Conservation (phyloP, 768 basidiomycete genomes). For the Suillus lakei region DNA sequence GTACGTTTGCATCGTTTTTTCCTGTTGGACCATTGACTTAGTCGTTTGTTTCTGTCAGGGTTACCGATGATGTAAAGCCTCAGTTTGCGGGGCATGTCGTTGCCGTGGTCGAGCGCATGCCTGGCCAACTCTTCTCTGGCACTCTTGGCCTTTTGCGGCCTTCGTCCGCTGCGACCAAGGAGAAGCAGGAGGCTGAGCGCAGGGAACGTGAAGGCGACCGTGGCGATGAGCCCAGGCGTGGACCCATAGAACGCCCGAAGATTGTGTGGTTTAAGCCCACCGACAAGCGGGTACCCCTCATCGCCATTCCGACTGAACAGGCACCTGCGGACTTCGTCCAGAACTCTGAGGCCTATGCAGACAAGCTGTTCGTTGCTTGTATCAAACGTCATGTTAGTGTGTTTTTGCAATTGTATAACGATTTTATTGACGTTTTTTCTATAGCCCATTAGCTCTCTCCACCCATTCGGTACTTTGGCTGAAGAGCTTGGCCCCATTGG, state of each 20-base stretch:
- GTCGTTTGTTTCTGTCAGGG: conserved; percentile 48
- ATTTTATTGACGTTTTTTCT: conserved; percentile 23
- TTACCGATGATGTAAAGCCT: conserved; percentile 97
- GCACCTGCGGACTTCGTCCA: conserved; percentile 96
- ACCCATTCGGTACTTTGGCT: conserved; percentile 97
- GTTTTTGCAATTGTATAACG: conserved; percentile 12
- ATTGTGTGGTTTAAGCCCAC: conserved; percentile 99
- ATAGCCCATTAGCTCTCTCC: conserved; percentile 92
- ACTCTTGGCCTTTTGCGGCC: conserved; percentile 94
- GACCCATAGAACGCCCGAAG: conserved; percentile 89
- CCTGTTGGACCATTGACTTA: conserved; percentile 15
- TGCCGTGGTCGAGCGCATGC: conserved; percentile 99
- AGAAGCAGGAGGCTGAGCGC: conserved; percentile 97
- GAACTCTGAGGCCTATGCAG: conserved; percentile 87
- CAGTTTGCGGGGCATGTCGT: conserved; percentile 99
- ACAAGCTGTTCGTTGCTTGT: conserved; percentile 95
- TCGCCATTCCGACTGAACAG: conserved; percentile 98
- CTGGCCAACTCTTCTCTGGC: conserved; percentile 97
- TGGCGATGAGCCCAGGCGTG: conserved; percentile 80
- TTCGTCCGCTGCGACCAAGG: conserved; percentile 96
- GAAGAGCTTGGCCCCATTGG: conserved; percentile 98
- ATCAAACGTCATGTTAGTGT: conserved; percentile 93
- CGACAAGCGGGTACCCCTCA: conserved; percentile 97
- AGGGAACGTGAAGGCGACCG: conserved; percentile 96
- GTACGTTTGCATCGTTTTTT: conserved; percentile 43